Conservation (phyloP, 208 protist genomes). For the Trichomonas gallinae region DNA sequence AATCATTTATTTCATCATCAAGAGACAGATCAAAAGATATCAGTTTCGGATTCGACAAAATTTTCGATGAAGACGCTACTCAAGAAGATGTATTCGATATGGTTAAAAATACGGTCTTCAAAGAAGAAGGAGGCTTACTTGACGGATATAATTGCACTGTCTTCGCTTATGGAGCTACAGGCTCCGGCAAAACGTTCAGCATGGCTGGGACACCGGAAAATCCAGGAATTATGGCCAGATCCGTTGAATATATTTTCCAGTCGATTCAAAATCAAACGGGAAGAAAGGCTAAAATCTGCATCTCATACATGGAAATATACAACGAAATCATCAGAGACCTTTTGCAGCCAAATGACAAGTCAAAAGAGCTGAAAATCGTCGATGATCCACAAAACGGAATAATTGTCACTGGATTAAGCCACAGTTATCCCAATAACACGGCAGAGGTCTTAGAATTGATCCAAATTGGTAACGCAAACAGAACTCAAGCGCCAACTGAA, state of each 20-base stretch:
- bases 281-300: background rate
- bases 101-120: background rate
- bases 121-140: background rate
- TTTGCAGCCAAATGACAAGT: background rate
- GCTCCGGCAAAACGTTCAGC: constrained; percentile 17
- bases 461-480: background rate
- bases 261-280: background rate
- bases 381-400: constrained; percentile 15
- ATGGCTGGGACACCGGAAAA: constrained; percentile 1
- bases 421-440: background rate
- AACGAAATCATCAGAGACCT: constrained; percentile 16
- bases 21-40: background rate
- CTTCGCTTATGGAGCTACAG: constrained; percentile 10
- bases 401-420: background rate
- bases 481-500: background rate
- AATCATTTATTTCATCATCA: background rate
- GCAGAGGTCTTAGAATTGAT: constrained; percentile 5
- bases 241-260: background rate
- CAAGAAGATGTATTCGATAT: constrained; percentile 16
- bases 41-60: background rate
- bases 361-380: background rate
- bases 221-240: constrained; percentile 4
- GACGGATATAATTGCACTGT: constrained; percentile 1
- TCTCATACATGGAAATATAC: constrained; percentile 20
- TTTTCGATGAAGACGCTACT: background rate